Conservation (phyloP, 2,329 filamentous ascomycete species). For the Claviceps sp. region DNA sequence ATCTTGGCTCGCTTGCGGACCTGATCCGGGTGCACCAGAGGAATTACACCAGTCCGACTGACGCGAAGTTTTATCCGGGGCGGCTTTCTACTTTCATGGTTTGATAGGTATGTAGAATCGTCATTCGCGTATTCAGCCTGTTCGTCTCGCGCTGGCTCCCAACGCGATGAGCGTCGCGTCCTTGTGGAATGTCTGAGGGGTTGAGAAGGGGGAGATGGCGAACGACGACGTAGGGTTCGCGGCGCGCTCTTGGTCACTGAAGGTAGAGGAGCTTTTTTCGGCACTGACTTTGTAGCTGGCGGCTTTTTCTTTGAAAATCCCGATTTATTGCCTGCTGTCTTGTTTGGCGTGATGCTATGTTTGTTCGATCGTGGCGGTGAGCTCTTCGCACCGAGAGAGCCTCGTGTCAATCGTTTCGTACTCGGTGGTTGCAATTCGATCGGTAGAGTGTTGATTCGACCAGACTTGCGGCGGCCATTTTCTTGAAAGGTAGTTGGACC, state of each 20-base stretch:
- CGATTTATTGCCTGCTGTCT: constrained; percentile 15
- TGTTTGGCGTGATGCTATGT: constrained; percentile 16
- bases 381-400: constrained; percentile 16
- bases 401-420: constrained; percentile 39
- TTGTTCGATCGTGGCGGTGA: constrained; percentile 21
- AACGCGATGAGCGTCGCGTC: constrained; percentile 29
- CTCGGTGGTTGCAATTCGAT: constrained; percentile 36
- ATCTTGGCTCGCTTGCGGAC: constrained; percentile 39
- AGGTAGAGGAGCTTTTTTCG: constrained; percentile 12
- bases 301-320: constrained; percentile 14
- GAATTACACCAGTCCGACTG: constrained; percentile 27
- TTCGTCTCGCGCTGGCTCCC: constrained; percentile 16
- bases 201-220: constrained; percentile 26
- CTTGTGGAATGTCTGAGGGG: constrained; percentile 27
- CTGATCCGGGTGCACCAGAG: constrained; percentile 46
- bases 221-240: constrained; percentile 25
- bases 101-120: constrained; percentile 7
- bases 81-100: constrained; percentile 17
- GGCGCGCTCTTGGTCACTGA: constrained; percentile 16
- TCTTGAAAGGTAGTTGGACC: constrained; percentile 76
- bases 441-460: constrained; percentile 46
- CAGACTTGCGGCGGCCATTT: constrained; percentile 57
- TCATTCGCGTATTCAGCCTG: constrained; percentile 6
- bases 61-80: constrained; percentile 38
- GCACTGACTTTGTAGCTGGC: constrained; percentile 17